A percentile compares a stretch with the other conserved stretches of the same genome.
Evolutionary conservation across 2,329 filamentous ascomycete genomes (phyloP).

Genomic region (Aspergillus sp.): DNA sequence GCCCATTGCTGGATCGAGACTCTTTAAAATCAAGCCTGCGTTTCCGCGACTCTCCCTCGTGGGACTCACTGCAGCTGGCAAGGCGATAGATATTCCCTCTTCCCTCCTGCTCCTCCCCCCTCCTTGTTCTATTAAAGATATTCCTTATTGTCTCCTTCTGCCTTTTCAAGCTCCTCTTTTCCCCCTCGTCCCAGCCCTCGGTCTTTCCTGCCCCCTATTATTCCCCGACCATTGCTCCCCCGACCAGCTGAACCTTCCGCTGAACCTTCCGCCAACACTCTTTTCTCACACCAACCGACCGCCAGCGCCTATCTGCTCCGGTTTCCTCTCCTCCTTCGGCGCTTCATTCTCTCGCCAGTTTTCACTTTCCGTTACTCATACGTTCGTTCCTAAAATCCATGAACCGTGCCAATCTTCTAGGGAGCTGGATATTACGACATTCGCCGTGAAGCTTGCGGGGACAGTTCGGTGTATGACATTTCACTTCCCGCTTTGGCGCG

Average conservation of each 20-base stretch:
- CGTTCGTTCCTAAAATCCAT: constrained; percentile 15
- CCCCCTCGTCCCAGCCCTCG: constrained; percentile 1
- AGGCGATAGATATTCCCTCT: constrained; percentile 1
- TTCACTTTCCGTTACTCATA: neutral
- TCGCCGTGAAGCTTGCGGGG: constrained; percentile 16
- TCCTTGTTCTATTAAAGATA: neutral
- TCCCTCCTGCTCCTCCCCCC: neutral
- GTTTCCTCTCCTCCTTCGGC: neutral
- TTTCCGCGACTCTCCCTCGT: constrained; percentile 3
- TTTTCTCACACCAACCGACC: neutral
- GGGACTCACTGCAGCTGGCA: neutral
- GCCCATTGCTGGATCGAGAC: constrained; percentile 4
- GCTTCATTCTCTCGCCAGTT: neutral
- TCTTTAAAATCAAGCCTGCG: constrained; percentile 9
- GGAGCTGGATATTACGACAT: constrained; percentile 12
- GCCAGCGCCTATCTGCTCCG: constrained; percentile 1
- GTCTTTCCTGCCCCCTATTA: constrained; percentile 8
- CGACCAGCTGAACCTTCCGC: constrained; percentile 6
- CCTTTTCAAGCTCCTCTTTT: constrained; percentile 1
- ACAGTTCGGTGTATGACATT: constrained; percentile 16
- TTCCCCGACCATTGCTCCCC: constrained; percentile 7
- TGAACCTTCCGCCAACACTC: constrained; percentile 4
- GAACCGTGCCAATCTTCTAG: constrained; percentile 11
- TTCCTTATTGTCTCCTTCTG: neutral
- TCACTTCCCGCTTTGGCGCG: constrained; percentile 14